These are phyloP conservation scores for Paralagenidium karlingii DNA, from an alignment of 352 stramenopile species.

Conservation along the genomic window DNA sequence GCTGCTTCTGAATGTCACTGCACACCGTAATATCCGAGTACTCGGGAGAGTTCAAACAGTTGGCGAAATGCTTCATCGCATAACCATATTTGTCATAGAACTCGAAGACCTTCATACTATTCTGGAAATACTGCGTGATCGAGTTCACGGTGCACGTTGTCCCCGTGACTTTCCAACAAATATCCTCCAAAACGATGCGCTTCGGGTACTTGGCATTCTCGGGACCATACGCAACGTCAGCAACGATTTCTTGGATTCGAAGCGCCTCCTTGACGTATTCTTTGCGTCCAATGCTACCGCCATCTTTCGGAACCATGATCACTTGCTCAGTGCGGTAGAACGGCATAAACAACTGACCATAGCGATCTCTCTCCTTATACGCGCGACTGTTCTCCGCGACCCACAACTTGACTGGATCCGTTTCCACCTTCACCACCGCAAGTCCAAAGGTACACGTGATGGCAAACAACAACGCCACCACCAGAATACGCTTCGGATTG, in stretches of 20 bases:
- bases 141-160: constrained; percentile 35
- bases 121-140: constrained; percentile 62
- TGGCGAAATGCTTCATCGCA: constrained; percentile 23
- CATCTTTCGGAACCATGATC: constrained; percentile 41
- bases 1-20: constrained; percentile 8
- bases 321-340: constrained; percentile 43
- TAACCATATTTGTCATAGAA: constrained; percentile 33
- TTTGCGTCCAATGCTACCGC: constrained; percentile 16
- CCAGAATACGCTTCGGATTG: constrained; percentile 11
- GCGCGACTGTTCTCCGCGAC: constrained; percentile 21
- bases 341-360: constrained; percentile 33
- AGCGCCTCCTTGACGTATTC: constrained; percentile 35
- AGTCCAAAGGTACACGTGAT: constrained; percentile 12
- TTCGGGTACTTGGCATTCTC: constrained; percentile 6
- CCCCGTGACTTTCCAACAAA: constrained; percentile 41
- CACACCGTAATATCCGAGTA: constrained; percentile 32
- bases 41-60: constrained; percentile 25
- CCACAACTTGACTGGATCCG: constrained; percentile 42
- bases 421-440: constrained; percentile 22
- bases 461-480: constrained; percentile 10
- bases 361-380: constrained; percentile 29
- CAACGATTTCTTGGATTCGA: constrained; percentile 21
- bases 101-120: constrained; percentile 36
- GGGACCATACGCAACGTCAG: constrained; percentile 5
- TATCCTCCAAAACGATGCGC: constrained; percentile 18